A percentile compares a stretch with the other conserved stretches of the same genome.
These are phyloP conservation scores for Chlorella vulgaris DNA, from an alignment of 139 green algal genomes.

Conservation along the genomic window DNA sequence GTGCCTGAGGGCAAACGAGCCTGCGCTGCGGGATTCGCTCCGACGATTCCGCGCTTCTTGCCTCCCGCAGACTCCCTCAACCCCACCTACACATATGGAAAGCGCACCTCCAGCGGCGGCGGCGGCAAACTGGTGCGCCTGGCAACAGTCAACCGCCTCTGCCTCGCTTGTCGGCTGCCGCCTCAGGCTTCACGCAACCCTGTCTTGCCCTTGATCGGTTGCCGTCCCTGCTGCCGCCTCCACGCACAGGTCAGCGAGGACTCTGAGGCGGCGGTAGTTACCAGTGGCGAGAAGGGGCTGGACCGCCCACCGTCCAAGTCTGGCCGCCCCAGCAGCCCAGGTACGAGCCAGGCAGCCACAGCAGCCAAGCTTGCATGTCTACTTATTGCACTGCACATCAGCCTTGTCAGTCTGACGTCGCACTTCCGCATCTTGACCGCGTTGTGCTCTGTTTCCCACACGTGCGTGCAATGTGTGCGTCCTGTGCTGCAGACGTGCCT, in stretches of 20 bases:
- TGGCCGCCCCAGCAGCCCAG: neutral
- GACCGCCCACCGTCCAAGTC: neutral
- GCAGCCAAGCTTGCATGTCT: too few species aligned
- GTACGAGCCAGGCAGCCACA: neutral
- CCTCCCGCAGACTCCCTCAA: constrained; percentile 55
- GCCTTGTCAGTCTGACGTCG: neutral
- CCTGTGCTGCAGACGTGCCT: neutral
- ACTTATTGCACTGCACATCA: neutral
- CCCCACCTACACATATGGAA: constrained; percentile 63
- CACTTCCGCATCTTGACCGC: neutral
- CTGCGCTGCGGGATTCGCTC: neutral
- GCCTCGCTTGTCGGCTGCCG: neutral
- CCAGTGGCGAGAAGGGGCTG: neutral
- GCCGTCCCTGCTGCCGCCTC: neutral
- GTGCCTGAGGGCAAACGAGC: neutral
- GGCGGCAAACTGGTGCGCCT: constrained; percentile 6
- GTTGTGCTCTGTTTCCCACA: too few species aligned
- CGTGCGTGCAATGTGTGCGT: too few species aligned
- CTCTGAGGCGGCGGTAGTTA: neutral
- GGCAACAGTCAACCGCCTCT: too few species aligned
- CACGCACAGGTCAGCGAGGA: neutral
- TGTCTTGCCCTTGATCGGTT: neutral
- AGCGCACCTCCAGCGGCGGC: constrained; percentile 32
- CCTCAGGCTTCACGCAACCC: too few species aligned
- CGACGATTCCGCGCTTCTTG: neutral